These are phyloP conservation scores for Amanita pseudoporphyria DNA, from an alignment of 768 basidiomycete genomes.

Conservation along the genomic window DNA sequence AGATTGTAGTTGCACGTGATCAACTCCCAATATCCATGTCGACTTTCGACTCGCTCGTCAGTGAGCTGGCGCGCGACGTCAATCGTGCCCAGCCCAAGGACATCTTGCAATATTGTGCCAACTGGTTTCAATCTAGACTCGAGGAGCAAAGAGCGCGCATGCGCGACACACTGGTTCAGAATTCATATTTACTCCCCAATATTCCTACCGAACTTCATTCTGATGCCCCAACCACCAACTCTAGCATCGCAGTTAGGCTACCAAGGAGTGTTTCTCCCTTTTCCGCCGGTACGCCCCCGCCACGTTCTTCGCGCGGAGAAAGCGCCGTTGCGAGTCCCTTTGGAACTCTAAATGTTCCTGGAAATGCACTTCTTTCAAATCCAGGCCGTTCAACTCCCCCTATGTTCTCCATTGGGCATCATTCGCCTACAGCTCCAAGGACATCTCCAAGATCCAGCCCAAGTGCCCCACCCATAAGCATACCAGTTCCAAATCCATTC, in stretches of 20 bases:
- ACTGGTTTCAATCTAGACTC: slow-evolving; percentile 87
- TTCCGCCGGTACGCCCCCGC: slow-evolving; percentile 33
- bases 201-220: slow-evolving; percentile 50
- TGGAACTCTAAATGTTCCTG: slow-evolving; percentile 71
- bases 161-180: slow-evolving; percentile 53
- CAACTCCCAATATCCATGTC: slow-evolving; percentile 36
- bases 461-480: slow-evolving; percentile 9
- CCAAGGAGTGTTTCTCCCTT: slow-evolving; percentile 35
- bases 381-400: slow-evolving; percentile 39
- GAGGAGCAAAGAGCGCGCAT: slow-evolving; percentile 76
- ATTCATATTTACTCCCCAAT: slow-evolving; percentile 40
- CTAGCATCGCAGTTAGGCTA: slow-evolving; percentile 13
- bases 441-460: slow-evolving; percentile 48
- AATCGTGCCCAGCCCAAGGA: slow-evolving; percentile 84
- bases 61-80: slow-evolving; percentile 79
- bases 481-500: slow-evolving; percentile 42
- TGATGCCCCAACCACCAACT: slow-evolving; percentile 32
- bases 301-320: slow-evolving; percentile 47
- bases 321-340: slow-evolving; percentile 60
- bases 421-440: slow-evolving; percentile 24
- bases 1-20: too few relatives aligned
- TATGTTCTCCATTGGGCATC: slow-evolving; percentile 48
- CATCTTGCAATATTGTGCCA: slow-evolving; percentile 85
- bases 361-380: slow-evolving; percentile 58
- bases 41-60: slow-evolving; percentile 74